A percentile compares a stretch with the other conserved stretches of the same genome.
phyloP scores from a whole-genome alignment of 139 green algal species.

The Chlorella ohadii region DNA sequence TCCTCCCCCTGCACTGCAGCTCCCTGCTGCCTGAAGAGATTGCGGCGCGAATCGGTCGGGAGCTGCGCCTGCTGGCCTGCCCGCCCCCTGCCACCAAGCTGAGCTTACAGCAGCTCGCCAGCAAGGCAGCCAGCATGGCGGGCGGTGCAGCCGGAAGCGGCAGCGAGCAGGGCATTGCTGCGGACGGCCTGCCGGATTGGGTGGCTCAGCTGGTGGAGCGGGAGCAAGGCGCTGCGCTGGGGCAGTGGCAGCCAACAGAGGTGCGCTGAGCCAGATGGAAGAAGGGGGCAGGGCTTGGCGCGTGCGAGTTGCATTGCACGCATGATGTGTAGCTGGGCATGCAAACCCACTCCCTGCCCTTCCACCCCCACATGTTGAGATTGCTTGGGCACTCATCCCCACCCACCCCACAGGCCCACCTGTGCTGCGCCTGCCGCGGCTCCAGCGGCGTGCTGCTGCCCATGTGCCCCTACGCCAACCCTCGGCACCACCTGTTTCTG shows the following conservation, averaged over 20 bases:
- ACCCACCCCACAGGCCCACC: background rate
- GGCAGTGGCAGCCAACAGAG: conserved; percentile 8
- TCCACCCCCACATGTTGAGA: no score
- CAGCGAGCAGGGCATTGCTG: background rate
- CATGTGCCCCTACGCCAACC: conserved; percentile 35
- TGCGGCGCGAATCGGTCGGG: background rate
- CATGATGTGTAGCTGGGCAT: no score
- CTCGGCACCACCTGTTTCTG: conserved; percentile 36
- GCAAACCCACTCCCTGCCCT: no score
- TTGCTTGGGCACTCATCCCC: no score
- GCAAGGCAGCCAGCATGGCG: conserved; percentile 2
- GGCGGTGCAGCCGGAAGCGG: background rate
- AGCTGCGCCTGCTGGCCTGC: conserved; percentile 20
- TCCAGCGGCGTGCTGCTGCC: conserved; percentile 25
- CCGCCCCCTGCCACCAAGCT: conserved; percentile 33
- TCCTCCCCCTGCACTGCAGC: background rate
- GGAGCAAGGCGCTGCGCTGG: background rate
- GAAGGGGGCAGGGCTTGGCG: no score
- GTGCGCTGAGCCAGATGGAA: background rate
- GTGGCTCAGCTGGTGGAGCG: background rate
- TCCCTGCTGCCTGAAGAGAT: conserved; percentile 7
- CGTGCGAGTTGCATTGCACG: no score
- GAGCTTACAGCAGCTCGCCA: background rate
- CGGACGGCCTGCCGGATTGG: background rate
- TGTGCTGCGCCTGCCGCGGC: conserved; percentile 16